A percentile compares a stretch with the other conserved stretches of the same genome.
phyloP scores from a whole-genome alignment of 192 early-diverging fungal species.

The Rhizoclosmatium sp. region DNA sequence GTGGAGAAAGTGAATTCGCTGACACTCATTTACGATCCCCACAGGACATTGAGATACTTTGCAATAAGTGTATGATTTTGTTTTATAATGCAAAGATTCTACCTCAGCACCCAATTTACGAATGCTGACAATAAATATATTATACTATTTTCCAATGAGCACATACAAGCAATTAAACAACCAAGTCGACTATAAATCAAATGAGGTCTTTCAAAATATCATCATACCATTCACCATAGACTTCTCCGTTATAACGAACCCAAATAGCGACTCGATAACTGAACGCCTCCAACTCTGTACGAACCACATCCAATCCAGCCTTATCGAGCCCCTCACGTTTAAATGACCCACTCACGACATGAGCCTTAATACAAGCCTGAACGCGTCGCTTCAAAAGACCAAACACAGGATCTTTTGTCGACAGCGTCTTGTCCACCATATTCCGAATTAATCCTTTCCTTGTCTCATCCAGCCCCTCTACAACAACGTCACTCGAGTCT shows the following conservation, averaged over 20 bases:
- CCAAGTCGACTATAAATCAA: neutral
- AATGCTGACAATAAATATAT: no score
- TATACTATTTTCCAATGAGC: no score
- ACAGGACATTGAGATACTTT: no score
- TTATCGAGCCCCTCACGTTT: constrained; percentile 55
- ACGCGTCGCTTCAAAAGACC: constrained; percentile 60
- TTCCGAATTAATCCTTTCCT: constrained; percentile 44
- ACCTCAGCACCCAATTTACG: no score
- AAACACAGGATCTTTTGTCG: constrained; percentile 63
- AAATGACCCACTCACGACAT: constrained; percentile 52
- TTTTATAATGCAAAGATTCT: no score
- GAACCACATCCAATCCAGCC: constrained; percentile 59
- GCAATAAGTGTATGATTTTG: no score
- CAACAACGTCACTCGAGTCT: neutral
- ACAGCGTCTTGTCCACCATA: constrained; percentile 59
- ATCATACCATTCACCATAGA: constrained; percentile 67
- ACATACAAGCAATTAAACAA: no score
- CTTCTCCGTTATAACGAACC: constrained; percentile 66
- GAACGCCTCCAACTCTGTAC: constrained; percentile 58
- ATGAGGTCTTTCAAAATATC: constrained; percentile 56
- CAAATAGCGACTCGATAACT: constrained; percentile 51
- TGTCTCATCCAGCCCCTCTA: constrained; percentile 37
- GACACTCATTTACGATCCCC: no score
- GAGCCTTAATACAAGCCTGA: constrained; percentile 47
- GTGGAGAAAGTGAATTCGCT: no score